These are phyloP conservation scores for Nyctanthes arbortristis DNA, from an alignment of 257 asterid genomes.

Conservation along the genomic window DNA sequence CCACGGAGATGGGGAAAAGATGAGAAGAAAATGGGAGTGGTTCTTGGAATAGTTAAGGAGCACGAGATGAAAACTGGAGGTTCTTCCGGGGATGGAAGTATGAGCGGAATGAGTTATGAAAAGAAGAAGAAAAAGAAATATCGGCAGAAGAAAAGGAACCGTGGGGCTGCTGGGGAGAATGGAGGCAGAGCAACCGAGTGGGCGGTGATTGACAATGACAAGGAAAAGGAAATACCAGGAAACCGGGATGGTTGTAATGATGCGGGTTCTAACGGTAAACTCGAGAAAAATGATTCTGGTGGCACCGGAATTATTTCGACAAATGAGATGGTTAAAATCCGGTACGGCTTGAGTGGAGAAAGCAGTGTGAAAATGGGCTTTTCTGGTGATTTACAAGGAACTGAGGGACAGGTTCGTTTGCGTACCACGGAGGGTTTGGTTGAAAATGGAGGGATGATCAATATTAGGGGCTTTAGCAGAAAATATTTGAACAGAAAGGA, in stretches of 20 bases:
- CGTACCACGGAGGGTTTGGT: slow-evolving; percentile 21
- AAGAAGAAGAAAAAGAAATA: not conserved
- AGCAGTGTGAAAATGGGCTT: slow-evolving; percentile 8
- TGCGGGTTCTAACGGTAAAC: slow-evolving; percentile 12
- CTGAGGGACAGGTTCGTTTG: slow-evolving; percentile 8
- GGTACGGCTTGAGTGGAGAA: slow-evolving; percentile 11
- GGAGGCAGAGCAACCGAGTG: slow-evolving; percentile 1
- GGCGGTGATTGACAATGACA: not conserved
- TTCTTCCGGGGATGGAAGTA: slow-evolving; percentile 9
- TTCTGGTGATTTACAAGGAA: slow-evolving; percentile 10
- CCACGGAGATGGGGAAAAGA: not conserved
- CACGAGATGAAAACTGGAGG: slow-evolving; percentile 28
- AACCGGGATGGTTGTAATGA: slow-evolving; percentile 12
- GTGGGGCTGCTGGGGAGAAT: slow-evolving; percentile 18
- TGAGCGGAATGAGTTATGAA: not conserved
- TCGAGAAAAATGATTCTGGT: slow-evolving; percentile 17
- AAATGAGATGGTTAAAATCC: not conserved
- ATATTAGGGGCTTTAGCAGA: not conserved
- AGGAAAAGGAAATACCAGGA: not conserved
- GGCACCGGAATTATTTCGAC: not conserved
- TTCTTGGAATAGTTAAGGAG: slow-evolving; percentile 32
- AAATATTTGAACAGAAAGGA: not conserved
- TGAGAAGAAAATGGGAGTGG: slow-evolving; percentile 6
- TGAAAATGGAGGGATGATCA: slow-evolving; percentile 11
- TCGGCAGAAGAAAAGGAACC: not conserved